Base-by-base conservation (phyloP, 75 land plant genomes). In the Ceratopteris richardii region DNA sequence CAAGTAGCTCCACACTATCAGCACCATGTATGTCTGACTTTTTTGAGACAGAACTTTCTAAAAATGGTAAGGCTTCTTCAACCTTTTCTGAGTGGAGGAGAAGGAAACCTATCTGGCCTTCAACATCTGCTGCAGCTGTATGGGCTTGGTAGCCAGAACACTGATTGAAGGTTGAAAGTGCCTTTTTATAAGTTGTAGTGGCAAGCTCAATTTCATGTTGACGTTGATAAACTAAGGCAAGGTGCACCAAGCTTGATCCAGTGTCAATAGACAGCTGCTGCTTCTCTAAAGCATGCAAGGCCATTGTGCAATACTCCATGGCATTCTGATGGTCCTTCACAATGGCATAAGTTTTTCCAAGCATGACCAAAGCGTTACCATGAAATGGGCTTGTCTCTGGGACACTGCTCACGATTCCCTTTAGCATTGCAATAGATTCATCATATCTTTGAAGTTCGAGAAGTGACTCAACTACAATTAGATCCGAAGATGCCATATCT, bases 181-280 rank as follows among this genome's bases (percentile, higher is more conserved):
- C 54, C 53, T 57, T 75, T 66, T 78, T 82, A 29, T 75, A 68
- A n/a, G 78, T 44, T 0, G 77, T 72, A 31, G 81, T 81, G 19
- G 85, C 82, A 23, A 69, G 76, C 29, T 67, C 82, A 72, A 75
- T 69, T 50, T 82, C 82, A 66, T 76, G 78, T 79, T 78, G 78
- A 0, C 60, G 47, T 59, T 85, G 79, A 65, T 78, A 78, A 2
- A 46, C 50, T 17, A 46, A 46, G 17, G 50, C 50, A n/a, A 46
- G 50, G 50, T 46, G 5, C 2, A 46, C 50, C 50, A 46, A 14
- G 50, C 14, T 46, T 46, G 50, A 18, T 46, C 50, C 50, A 46
- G 22, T n/a, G 14, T 46, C 50, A 21, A 46, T 18, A 46, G 50
- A 46, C 18, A n/a, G 22, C 22, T 21, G 18, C 22, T 46, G 50